Percentiles rank a stretch among this genome's conserved stretches.
Evolutionary conservation across 805 yeast genomes (phyloP).

Genomic region (Saccharomycopsis oosterbeekiorum): DNA sequence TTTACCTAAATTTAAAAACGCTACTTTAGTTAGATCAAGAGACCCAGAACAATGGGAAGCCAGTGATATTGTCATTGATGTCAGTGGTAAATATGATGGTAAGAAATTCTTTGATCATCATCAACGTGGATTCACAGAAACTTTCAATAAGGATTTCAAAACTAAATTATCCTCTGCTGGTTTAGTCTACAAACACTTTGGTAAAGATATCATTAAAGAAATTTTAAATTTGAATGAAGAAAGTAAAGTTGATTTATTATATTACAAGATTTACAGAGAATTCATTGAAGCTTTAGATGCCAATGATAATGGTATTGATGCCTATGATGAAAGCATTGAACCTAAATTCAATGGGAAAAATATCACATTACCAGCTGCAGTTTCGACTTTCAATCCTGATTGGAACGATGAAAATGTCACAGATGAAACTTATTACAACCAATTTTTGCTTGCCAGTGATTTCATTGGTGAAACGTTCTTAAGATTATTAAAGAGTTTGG

Average conservation of each 20-base stretch:
- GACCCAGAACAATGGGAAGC: constrained; percentile 72
- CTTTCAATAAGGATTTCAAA: constrained; percentile 49
- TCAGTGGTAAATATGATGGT: constrained; percentile 83
- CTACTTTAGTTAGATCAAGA: constrained; percentile 74
- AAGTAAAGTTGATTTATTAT: constrained; percentile 40
- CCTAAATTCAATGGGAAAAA: constrained; percentile 64
- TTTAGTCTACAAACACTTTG: constrained; percentile 78
- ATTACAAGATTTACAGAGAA: constrained; percentile 69
- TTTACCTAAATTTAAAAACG: constrained; percentile 56
- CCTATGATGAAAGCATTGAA: constrained; percentile 43
- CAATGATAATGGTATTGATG: constrained; percentile 85
- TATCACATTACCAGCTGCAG: constrained; percentile 68
- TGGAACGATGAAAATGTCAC: constrained; percentile 69
- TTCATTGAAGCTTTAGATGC: constrained; percentile 92
- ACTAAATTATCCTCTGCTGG: constrained; percentile 95
- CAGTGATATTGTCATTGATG: constrained; percentile 91
- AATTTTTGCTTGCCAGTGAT: constrained; percentile 60
- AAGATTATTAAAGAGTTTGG: constrained; percentile 56
- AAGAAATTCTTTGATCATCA: constrained; percentile 89
- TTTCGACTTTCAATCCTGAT: constrained; percentile 71
- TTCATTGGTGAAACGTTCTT: constrained; percentile 79
- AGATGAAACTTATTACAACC: constrained; percentile 48
- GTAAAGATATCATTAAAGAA: constrained; percentile 54
- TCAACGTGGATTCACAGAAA: constrained; percentile 80
- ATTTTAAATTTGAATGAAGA: constrained; percentile 32